Percentiles rank a stretch among this genome's conserved stretches.
phyloP scores from a whole-genome alignment of 2,329 filamentous ascomycete genomes.

The Aspergillus amoenus region DNA sequence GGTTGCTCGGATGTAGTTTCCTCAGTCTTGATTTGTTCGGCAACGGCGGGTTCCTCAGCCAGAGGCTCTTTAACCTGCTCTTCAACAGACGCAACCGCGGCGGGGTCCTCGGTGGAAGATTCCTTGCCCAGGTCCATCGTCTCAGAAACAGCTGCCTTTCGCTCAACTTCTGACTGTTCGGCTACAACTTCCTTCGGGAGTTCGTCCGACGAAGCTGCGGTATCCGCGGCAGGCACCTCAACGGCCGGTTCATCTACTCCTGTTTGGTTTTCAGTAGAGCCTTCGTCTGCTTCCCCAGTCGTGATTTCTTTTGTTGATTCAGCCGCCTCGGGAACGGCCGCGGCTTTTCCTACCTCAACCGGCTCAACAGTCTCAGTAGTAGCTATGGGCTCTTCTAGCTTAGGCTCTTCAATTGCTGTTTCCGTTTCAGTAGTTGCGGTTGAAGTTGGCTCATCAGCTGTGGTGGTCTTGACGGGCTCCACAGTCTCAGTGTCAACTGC shows the following conservation, averaged over 20 bases:
- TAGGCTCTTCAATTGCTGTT: background rate
- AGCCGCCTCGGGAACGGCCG: background rate
- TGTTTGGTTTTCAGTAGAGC: background rate
- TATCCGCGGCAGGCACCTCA: background rate
- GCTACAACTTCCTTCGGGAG: background rate
- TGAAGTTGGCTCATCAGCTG: background rate
- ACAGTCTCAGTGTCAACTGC: background rate
- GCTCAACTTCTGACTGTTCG: conserved; percentile 1
- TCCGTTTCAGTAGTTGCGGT: background rate
- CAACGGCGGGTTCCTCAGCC: background rate
- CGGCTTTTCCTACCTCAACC: background rate
- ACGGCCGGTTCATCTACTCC: too few relatives aligned
- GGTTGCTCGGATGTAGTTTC: too few relatives aligned
- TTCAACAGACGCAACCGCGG: too few relatives aligned
- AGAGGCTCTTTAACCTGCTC: too few relatives aligned
- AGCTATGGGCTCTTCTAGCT: background rate
- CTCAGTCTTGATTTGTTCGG: too few relatives aligned
- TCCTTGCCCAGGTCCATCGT: background rate
- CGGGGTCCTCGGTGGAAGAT: background rate
- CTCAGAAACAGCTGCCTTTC: background rate
- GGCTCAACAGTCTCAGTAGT: background rate
- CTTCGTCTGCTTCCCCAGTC: background rate
- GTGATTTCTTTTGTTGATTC: background rate
- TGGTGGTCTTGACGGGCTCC: background rate
- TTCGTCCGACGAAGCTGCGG: background rate